Percentiles rank a stretch among this genome's conserved stretches.
These are phyloP conservation scores for Entomortierella lignicola DNA, from an alignment of 192 early-diverging fungal genomes.

Conservation along the genomic window DNA sequence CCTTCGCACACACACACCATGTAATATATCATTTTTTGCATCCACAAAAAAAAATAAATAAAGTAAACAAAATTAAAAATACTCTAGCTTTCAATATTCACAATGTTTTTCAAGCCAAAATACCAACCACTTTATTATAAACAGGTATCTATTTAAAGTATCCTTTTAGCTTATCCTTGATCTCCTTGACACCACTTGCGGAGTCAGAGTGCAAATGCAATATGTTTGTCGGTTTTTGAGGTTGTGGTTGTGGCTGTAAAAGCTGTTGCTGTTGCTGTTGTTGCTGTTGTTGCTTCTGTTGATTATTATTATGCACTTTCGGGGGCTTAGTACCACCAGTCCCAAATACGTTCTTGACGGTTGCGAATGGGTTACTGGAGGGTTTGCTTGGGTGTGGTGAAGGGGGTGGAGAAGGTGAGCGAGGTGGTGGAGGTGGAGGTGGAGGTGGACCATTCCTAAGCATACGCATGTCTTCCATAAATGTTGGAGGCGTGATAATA, in stretches of 20 bases:
- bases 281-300: too few species aligned
- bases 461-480: constrained; percentile 75
- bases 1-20: too few species aligned
- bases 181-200: too few species aligned
- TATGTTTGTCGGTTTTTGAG: constrained; percentile 19
- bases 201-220: constrained; percentile 8
- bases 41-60: constrained; percentile 7
- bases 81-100: too few species aligned
- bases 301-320: constrained; percentile 6
- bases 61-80: neutral
- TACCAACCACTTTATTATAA: too few species aligned
- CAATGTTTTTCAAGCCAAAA: too few species aligned
- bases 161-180: constrained; percentile 38
- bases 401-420: constrained; percentile 32
- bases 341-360: constrained; percentile 50
- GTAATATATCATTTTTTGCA: constrained; percentile 10
- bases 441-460: constrained; percentile 54
- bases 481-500: constrained; percentile 76
- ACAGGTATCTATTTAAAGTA: constrained; percentile 19
- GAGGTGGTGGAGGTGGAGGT: constrained; percentile 42
- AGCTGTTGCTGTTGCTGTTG: too few species aligned
- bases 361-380: constrained; percentile 22
- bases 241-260: constrained; percentile 9
- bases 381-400: constrained; percentile 1
- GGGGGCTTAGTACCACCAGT: constrained; percentile 5